Evolutionary conservation across 164 flowering plant genomes (phyloP), one percentile per base, ranked within the genome.

Genomic region (Hamamelis virginiana): DNA sequence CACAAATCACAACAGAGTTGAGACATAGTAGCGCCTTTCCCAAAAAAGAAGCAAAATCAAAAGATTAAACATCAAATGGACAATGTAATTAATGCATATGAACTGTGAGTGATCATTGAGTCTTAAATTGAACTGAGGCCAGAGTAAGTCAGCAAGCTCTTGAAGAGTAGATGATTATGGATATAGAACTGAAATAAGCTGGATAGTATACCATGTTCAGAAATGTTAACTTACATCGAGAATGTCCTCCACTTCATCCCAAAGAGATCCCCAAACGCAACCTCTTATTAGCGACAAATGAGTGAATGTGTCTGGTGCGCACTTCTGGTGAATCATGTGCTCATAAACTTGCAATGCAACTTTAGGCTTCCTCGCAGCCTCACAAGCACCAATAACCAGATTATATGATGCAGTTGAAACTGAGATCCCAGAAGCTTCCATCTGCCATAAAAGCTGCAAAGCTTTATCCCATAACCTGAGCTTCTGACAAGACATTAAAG

Each of bases 211-310:
- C 48, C 27, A 41, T 9, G 21, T 18, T 1, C 8, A 48, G 53
- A 33, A 62, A 45, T 14, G 22, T 27, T 1, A 67, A 77, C 93
- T 78, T 82, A 92, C 99, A 55, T 82, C 74, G 9, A 95, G 72
- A 23, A 95, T 86, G 68, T 84, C 86, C 69, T 78, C 82, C 59
- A 87, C 85, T 81, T 91, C 83, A 59, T 50, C 46, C 96, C 93
- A 92, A 41, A 88, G 79, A 57, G 91, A 89, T 58, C 94, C 97
- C 96, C 92, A 90, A 25, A 85, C 77, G 72, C 96, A 95, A 50
- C 86, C 65, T 84, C 99, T 87, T 66, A 89, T 71, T 41, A 95
- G 68, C 16, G 96, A 87, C 72, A 89, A 70, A 67, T 84, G 76
- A 28, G 97, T 92, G 68, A 91, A 92, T 10, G 82, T 88, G 72